Evolutionary conservation across 345 rosid species (phyloP).

Genomic region (Adansonia digitata): DNA sequence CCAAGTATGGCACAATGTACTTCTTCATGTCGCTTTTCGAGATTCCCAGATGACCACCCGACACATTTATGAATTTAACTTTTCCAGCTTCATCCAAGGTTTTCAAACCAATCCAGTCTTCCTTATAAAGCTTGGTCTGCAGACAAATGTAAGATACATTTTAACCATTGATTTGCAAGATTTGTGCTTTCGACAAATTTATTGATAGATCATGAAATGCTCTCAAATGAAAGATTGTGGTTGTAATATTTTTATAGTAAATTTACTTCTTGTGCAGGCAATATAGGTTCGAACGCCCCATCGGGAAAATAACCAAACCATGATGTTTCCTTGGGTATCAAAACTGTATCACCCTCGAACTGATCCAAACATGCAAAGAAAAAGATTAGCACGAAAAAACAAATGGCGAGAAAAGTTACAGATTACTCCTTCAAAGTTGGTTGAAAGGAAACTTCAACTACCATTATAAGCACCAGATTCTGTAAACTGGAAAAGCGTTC

Average conservation of each 20-base stretch:
- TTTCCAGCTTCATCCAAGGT: constrained; percentile 60
- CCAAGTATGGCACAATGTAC: constrained; percentile 58
- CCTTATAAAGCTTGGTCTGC: constrained; percentile 54
- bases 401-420: background rate
- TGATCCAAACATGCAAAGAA: constrained; percentile 19
- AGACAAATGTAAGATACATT: no score
- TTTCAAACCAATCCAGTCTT: constrained; percentile 80
- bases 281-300: constrained; percentile 46
- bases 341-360: constrained; percentile 75
- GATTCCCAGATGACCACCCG: constrained; percentile 52
- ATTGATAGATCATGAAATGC: background rate
- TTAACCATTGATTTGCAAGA: background rate
- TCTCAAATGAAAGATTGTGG: background rate
- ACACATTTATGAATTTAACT: constrained; percentile 57
- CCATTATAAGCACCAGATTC: constrained; percentile 74
- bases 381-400: background rate
- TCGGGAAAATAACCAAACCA: constrained; percentile 79
- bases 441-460: constrained; percentile 17
- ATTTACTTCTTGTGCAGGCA: constrained; percentile 64
- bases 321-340: constrained; percentile 80
- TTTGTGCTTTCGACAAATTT: background rate
- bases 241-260: no score
- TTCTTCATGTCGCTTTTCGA: constrained; percentile 45
- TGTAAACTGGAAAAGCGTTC: constrained; percentile 60
- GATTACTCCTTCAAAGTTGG: background rate